These are phyloP conservation scores for Monosporascus sp. DNA, from an alignment of 2,329 filamentous ascomycete genomes.

Conservation along the genomic window DNA sequence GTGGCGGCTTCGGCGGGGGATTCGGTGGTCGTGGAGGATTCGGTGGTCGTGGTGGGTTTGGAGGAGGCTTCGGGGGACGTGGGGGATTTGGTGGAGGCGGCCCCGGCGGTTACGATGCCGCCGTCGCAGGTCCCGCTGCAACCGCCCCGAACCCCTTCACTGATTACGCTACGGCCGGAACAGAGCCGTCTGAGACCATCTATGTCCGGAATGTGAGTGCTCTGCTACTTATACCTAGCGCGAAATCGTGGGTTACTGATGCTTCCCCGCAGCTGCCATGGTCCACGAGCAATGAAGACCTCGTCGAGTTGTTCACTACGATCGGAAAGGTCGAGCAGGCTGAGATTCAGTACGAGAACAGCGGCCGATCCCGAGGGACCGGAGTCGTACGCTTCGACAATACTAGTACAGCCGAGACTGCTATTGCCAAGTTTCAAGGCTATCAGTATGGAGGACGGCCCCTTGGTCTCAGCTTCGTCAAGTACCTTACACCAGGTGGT, in stretches of 20 bases:
- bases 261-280: constrained; percentile 69
- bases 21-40: constrained; percentile 34
- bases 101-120: constrained; percentile 36
- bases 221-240: constrained; percentile 6
- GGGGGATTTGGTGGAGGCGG: constrained; percentile 39
- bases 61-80: constrained; percentile 24
- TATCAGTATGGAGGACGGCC: constrained; percentile 97
- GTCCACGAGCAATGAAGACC: constrained; percentile 97
- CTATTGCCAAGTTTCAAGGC: constrained; percentile 94
- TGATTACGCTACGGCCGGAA: constrained; percentile 82
- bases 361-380: constrained; percentile 88
- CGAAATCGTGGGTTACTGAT: constrained; percentile 10
- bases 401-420: constrained; percentile 79
- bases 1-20: constrained; percentile 39
- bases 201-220: constrained; percentile 91
- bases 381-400: constrained; percentile 94
- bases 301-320: constrained; percentile 93
- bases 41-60: constrained; percentile 35
- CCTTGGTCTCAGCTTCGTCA: constrained; percentile 88
- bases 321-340: constrained; percentile 97
- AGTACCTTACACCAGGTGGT: constrained; percentile 71
- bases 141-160: constrained; percentile 85
- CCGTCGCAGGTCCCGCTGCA: constrained; percentile 39
- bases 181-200: constrained; percentile 77
- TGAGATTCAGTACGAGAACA: constrained; percentile 98